Percentiles rank a stretch among this genome's conserved stretches.
phyloP scores from a whole-genome alignment of 1,139 yeast genomes.

The Suhomyces chickasaworum region DNA sequence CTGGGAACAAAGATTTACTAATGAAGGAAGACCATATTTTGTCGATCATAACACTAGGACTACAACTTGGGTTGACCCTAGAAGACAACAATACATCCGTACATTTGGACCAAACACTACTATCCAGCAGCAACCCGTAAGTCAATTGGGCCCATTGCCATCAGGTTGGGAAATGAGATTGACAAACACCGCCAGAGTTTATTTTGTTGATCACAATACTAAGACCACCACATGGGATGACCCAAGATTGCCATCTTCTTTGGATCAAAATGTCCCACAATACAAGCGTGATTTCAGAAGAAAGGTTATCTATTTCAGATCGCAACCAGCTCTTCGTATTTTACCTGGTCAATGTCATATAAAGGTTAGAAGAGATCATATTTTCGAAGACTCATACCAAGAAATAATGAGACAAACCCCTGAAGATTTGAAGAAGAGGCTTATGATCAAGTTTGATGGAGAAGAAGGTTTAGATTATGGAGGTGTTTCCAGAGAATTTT shows the following conservation, averaged over 20 bases:
- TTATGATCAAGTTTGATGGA: conserved; percentile 98
- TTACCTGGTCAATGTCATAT: conserved; percentile 98
- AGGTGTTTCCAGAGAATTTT: conserved; percentile 97
- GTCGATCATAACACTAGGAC: conserved; percentile 98
- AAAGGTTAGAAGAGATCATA: conserved; percentile 94
- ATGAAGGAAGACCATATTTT: conserved; percentile 96
- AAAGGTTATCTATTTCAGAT: conserved; percentile 93
- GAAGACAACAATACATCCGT: conserved; percentile 97
- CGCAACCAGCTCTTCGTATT: conserved; percentile 96
- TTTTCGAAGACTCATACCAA: conserved; percentile 96
- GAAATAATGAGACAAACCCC: conserved; percentile 99
- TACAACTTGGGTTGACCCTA: conserved; percentile 99
- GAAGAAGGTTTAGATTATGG: conserved; percentile 99
- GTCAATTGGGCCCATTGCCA: conserved; percentile 96
- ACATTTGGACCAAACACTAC: conserved; percentile 89
- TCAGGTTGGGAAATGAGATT: conserved; percentile 99
- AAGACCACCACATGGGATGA: conserved; percentile 99
- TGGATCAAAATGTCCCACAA: conserved; percentile 98
- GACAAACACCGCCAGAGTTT: conserved; percentile 96
- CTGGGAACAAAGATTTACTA: conserved; percentile 98
- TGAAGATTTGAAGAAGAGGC: conserved; percentile 92
- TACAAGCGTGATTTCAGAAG: conserved; percentile 98
- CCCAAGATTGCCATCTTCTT: conserved; percentile 94
- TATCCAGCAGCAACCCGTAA: conserved; percentile 97
- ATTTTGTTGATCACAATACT: conserved; percentile 97